Evolutionary conservation across 2,329 filamentous ascomycete species (phyloP), one percentile per base, ranked within the genome.

Genomic region (Colletotrichum magnum): DNA sequence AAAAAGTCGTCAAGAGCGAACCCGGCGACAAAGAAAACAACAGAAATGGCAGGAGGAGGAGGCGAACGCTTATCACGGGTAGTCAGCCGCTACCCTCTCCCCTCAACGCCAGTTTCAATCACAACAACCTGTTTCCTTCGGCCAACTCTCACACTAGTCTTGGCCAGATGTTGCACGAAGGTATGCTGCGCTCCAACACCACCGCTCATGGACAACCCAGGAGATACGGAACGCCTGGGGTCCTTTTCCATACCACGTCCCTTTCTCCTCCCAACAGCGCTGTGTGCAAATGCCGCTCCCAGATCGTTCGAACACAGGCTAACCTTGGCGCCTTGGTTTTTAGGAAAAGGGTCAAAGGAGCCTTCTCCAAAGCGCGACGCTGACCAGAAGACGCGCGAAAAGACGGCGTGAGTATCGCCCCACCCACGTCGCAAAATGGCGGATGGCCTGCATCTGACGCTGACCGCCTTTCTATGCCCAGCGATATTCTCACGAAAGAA

Each of bases 1-100:
- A 97, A 82, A 94, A 93, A 70, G 95, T 97, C 72, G 95, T 99
- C 64, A 95, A 97, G 81, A 93, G 91, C 71, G 93, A 96, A 58
- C 76, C 83, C 63, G 78, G 76, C 65, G 92, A 93, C 70, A 96
- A 96, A 80, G 94, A 97, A 78, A 94, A 95, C 79, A 94, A 97
- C 77, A 89, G 95, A 73, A 98, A 98, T 80, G 95, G 96, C 60
- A 89, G 96, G 71, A 89, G 96, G 80, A 90, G 96, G 80, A 89
- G 96, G 80, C 89, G 96, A 77, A 99, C 96, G 2, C 88, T 99
- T 69, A 98, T 99, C 79, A 98, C 96, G 2, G 96, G 96, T 79
- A 98, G 94, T 78, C 96, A 99, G 82, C 96, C 96, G 67, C 86
- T 99, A 72, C 96, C 96, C 5, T 98, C 95, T 77, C 96, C 96